Evolutionary conservation across 345 rosid species (phyloP).

Genomic region (Excoecaria cochinchinensis): DNA sequence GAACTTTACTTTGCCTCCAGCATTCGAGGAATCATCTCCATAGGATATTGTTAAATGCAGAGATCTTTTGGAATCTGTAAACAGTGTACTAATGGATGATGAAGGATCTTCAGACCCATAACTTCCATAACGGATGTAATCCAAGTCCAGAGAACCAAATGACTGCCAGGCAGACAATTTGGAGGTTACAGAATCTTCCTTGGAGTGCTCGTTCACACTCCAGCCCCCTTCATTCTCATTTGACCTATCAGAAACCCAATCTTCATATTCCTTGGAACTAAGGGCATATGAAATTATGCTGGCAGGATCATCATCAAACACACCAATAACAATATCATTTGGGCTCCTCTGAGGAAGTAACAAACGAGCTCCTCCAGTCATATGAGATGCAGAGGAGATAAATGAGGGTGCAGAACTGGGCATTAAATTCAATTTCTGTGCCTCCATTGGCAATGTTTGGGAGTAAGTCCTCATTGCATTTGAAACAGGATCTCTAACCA

Average conservation of each 20-base stretch:
- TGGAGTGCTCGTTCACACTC: constrained; percentile 33
- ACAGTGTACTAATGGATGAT: constrained; percentile 39
- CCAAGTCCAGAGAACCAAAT: constrained; percentile 57
- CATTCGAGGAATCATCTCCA: constrained; percentile 54
- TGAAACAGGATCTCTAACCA: constrained; percentile 82
- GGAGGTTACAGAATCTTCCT: constrained; percentile 45
- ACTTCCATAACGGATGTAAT: constrained; percentile 51
- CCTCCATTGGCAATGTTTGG: constrained; percentile 61
- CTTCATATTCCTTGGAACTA: constrained; percentile 72
- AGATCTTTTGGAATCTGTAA: constrained; percentile 59
- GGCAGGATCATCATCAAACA: constrained; percentile 86
- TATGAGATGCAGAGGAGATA: constrained; percentile 55
- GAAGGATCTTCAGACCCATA: constrained; percentile 53
- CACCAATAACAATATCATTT: constrained; percentile 68
- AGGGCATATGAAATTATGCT: constrained; percentile 91
- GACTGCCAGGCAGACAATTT: constrained; percentile 66
- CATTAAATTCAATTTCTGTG: constrained; percentile 57
- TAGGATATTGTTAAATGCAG: constrained; percentile 73
- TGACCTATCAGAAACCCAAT: constrained; percentile 54
- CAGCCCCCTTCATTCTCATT: constrained; percentile 45
- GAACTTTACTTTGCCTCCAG: constrained; percentile 73
- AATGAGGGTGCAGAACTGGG: constrained; percentile 49
- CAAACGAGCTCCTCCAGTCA: constrained; percentile 81
- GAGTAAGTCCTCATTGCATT: constrained; percentile 56
- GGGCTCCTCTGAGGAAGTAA: constrained; percentile 58